A percentile compares a stretch with the other conserved stretches of the same genome.
These are phyloP conservation scores for Patellaria atrata DNA, from an alignment of 495 filamentous ascomycete genomes.

Conservation along the genomic window DNA sequence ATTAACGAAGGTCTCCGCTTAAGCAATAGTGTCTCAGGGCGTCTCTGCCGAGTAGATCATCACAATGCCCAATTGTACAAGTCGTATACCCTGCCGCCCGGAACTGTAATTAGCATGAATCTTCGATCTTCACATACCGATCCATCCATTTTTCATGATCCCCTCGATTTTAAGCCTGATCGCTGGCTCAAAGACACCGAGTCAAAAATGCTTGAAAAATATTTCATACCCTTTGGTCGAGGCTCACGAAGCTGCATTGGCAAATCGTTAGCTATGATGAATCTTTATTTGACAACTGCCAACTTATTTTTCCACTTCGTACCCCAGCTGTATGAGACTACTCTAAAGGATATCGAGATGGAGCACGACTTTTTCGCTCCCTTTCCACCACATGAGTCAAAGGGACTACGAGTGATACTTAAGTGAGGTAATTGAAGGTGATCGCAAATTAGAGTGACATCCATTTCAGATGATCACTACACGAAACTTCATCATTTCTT, in stretches of 20 bases:
- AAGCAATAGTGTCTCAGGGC: conserved; percentile 36
- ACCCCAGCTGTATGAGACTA: no score
- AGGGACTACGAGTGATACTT: no score
- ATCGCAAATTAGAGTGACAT: no score
- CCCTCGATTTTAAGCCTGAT: conserved; percentile 34
- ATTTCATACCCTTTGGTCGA: conserved; percentile 35
- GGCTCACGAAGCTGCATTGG: conserved; percentile 38
- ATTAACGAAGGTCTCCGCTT: conserved; percentile 12
- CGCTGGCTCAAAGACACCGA: conserved; percentile 32
- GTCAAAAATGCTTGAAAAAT: conserved; percentile 27
- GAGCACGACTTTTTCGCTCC: conserved; percentile 17
- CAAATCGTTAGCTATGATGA: conserved; percentile 31
- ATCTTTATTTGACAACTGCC: conserved; percentile 13
- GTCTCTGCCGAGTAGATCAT: conserved; percentile 35
- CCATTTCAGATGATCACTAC: no score
- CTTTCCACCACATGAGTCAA: conserved; percentile 10
- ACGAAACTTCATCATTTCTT: conserved; percentile 17
- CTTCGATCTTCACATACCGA: conserved; percentile 28
- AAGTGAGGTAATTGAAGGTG: no score
- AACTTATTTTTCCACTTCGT: no score
- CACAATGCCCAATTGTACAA: conserved; percentile 21
- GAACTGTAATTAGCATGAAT: conserved; percentile 1
- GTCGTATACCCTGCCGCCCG: conserved; percentile 1
- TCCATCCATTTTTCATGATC: conserved; percentile 30
- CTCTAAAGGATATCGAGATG: conserved; percentile 17